Evolutionary conservation across 768 basidiomycete genomes (phyloP), one percentile per base, ranked within the genome.

Genomic region (Ramaria sp.): DNA sequence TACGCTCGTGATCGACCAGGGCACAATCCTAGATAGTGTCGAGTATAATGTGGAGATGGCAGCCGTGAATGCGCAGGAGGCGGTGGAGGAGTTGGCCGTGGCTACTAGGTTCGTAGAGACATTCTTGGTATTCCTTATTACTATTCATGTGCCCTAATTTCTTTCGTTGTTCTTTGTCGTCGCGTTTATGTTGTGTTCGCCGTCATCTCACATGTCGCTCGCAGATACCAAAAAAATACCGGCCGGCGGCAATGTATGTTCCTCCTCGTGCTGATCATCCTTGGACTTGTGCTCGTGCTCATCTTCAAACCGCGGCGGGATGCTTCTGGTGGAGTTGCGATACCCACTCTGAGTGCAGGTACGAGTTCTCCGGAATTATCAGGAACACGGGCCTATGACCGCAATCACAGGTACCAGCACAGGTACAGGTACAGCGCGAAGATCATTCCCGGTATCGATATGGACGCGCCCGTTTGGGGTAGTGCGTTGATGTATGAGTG

Each of bases 1-100:
- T 13, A 79, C 79, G 37, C 81, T 99, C 55, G 91, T 99, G 59
- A 97, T 98, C 61, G 96, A 98, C 71, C 96, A 99, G 66, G 96
- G 96, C 30, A 97, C 95, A 30, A 79, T 99, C 33, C 78, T 98
- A 55, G 96, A 98, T 71, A 92, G 91, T 38, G 80, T 98, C 56
- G 96, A 99, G 70, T 99, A 91, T 72, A 99, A 99, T 68, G 88
- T 99, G 53, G 92, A 97, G 69, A 86, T 89, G 69, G 90, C 94
- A 4, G 86, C 86, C 17, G 79, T 80, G 33, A 82, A 91, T 52
- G 78, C 94, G 67, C 71, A 83, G 55, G 88, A 89, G 46, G 91
- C 93, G 20, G 92, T 88, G 38, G 80, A 82, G 64, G 92, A 96
- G 63, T 75, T 99, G 50, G 74, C 85, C 56, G 75, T 81, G 13